Evolutionary conservation across 768 basidiomycete species (phyloP).

Genomic region (Candolleomyces eurysporus): DNA sequence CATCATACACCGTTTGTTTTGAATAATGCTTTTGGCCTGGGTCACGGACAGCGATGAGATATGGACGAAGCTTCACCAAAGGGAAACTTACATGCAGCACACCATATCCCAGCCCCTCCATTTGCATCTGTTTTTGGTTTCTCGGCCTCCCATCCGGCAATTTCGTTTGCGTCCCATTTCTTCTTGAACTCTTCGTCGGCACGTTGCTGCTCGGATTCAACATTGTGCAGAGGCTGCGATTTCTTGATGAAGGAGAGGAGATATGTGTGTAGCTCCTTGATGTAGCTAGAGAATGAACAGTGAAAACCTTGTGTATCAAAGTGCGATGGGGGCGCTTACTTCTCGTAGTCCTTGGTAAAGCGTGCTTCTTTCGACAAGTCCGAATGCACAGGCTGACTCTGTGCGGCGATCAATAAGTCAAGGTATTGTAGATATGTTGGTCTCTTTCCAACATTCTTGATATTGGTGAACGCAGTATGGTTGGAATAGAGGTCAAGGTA

Average conservation of each 20-base stretch:
- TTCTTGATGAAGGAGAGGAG: slow-evolving; percentile 83
- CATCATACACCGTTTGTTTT: slow-evolving; percentile 97
- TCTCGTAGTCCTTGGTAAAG: slow-evolving; percentile 73
- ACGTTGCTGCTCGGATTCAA: slow-evolving; percentile 63
- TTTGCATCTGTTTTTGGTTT: slow-evolving; percentile 41
- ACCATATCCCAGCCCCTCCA: slow-evolving; percentile 81
- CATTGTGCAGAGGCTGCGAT: slow-evolving; percentile 78
- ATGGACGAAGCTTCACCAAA: slow-evolving; percentile 1
- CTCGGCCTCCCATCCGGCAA: slow-evolving; percentile 74
- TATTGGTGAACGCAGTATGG: slow-evolving; percentile 86
- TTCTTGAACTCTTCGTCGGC: slow-evolving; percentile 69
- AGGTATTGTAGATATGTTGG: slow-evolving; percentile 92
- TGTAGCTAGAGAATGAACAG: slow-evolving; percentile 54
- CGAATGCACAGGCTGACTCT: slow-evolving; percentile 57
- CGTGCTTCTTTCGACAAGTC: slow-evolving; percentile 71
- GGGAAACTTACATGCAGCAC: slow-evolving; percentile 74
- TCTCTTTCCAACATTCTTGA: slow-evolving; percentile 81
- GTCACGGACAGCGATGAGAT: slow-evolving; percentile 3
- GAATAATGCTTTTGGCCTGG: slow-evolving; percentile 92
- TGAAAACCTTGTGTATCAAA: not conserved
- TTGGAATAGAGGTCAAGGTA: slow-evolving; percentile 91
- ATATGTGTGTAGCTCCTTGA: slow-evolving; percentile 78
- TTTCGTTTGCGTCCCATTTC: slow-evolving; percentile 77
- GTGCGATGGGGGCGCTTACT: slow-evolving; percentile 41
- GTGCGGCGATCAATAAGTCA: slow-evolving; percentile 72